A percentile compares a stretch with the other conserved stretches of the same genome.
Conservation (phyloP, 768 basidiomycete genomes). For the Naematelia encephala region DNA sequence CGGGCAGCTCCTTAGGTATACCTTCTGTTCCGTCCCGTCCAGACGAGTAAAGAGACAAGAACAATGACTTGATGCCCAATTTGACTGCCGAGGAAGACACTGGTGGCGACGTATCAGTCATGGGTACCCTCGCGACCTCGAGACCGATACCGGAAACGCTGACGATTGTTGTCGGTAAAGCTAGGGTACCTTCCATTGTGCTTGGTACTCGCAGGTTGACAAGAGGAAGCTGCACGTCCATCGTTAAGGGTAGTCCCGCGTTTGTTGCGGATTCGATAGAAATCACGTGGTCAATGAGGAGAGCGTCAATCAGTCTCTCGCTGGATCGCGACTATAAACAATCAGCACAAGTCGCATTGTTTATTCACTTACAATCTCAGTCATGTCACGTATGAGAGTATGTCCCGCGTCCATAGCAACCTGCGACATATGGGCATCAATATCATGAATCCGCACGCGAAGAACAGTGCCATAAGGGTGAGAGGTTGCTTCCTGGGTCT, state of each 20-base stretch:
- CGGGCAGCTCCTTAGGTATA: neutral
- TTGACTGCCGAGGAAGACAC: neutral
- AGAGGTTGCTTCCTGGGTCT: neutral
- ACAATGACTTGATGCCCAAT: neutral
- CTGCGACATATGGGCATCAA: neutral
- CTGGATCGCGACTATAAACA: neutral
- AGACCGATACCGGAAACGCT: neutral
- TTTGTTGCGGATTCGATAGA: constrained; percentile 3
- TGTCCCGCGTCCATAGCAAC: neutral
- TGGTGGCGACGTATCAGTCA: neutral
- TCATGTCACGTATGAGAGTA: neutral
- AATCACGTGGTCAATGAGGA: constrained; percentile 18
- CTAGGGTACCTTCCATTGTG: neutral
- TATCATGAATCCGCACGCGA: neutral
- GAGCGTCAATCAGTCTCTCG: constrained; percentile 14
- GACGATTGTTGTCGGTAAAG: neutral
- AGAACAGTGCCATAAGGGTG: constrained; percentile 9
- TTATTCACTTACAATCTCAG: constrained; percentile 7
- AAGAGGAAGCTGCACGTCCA: constrained; percentile 1
- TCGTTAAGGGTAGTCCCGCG: neutral
- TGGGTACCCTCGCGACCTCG: neutral
- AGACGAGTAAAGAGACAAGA: neutral
- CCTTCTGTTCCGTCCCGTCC: neutral
- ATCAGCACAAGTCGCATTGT: constrained; percentile 2
- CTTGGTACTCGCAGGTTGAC: constrained; percentile 9